Percentiles rank a stretch among this genome's conserved stretches.
Evolutionary conservation across 306 rosid species (phyloP).

Genomic region (Lithocarpus polystachyus): DNA sequence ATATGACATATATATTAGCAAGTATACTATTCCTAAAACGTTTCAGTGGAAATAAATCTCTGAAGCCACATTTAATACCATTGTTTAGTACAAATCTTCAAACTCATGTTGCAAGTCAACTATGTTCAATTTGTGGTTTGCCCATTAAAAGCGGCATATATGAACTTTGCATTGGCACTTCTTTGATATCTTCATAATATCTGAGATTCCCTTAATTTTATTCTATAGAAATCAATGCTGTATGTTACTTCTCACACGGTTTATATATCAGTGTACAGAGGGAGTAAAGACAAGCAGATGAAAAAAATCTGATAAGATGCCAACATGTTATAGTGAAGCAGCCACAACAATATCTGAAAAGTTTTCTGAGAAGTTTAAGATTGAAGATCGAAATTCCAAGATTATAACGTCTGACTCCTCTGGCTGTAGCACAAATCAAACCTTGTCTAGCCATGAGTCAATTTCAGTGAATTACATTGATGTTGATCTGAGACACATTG

Average conservation of each 20-base stretch:
- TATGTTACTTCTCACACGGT: slow-evolving; percentile 16
- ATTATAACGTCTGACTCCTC: slow-evolving; percentile 10
- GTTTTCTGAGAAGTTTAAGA: slow-evolving; percentile 9
- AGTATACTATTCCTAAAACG: not conserved
- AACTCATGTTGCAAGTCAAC: not conserved
- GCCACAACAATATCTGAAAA: slow-evolving; percentile 27
- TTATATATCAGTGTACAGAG: slow-evolving; percentile 36
- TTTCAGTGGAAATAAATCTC: not conserved
- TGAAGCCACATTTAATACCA: not conserved
- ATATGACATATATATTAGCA: not conserved
- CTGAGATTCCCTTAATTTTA: not conserved
- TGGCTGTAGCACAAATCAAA: too few relatives aligned
- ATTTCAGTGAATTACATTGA: slow-evolving; percentile 15
- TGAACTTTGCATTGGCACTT: not conserved
- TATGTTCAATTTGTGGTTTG: not conserved
- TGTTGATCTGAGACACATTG: slow-evolving; percentile 21
- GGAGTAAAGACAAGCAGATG: not conserved
- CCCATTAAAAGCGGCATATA: not conserved
- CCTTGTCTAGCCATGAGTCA: not conserved
- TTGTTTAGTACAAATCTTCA: not conserved
- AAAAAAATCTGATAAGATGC: slow-evolving; percentile 8
- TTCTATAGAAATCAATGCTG: not conserved
- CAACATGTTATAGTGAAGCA: slow-evolving; percentile 24
- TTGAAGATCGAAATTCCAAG: slow-evolving; percentile 13
- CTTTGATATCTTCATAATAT: not conserved